Conservation (phyloP, 2,329 filamentous ascomycete species). For the Cadophora luteo-olivacea region DNA sequence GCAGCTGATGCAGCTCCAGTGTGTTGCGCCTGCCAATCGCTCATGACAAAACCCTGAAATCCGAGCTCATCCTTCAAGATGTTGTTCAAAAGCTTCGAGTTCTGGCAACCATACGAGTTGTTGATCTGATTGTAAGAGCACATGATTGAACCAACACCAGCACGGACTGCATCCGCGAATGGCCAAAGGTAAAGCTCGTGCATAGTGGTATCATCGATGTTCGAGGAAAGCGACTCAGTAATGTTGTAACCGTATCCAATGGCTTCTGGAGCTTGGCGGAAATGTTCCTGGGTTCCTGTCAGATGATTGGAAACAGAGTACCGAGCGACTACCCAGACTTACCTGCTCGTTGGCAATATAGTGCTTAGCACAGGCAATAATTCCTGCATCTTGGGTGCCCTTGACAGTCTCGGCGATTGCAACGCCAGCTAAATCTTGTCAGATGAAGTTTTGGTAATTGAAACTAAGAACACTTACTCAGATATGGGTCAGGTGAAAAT, state of each 20-base stretch:
- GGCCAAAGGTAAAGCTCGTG: conserved; percentile 68
- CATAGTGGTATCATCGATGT: conserved; percentile 65
- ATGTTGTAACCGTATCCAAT: conserved; percentile 66
- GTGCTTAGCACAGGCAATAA: conserved; percentile 85
- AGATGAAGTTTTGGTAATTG: conserved; percentile 1
- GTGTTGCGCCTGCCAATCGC: conserved; percentile 82
- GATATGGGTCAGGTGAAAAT: conserved; percentile 74
- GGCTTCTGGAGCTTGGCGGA: conserved; percentile 49
- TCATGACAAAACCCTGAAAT: conserved; percentile 82
- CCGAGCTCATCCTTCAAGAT: conserved; percentile 80
- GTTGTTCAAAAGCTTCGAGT: conserved; percentile 76
- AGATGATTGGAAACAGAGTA: background rate
- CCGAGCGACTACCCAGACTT: background rate
- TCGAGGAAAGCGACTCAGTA: conserved; percentile 60
- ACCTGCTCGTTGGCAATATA: conserved; percentile 76
- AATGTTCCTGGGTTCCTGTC: conserved; percentile 62
- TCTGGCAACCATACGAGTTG: conserved; percentile 81
- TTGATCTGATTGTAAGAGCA: conserved; percentile 85
- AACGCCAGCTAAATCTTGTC: conserved; percentile 71
- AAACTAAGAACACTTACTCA: conserved; percentile 60
- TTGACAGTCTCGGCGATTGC: conserved; percentile 75
- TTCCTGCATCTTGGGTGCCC: conserved; percentile 82
- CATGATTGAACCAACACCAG: conserved; percentile 83
- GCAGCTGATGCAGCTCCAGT: conserved; percentile 69
- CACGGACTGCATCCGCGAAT: conserved; percentile 65